These are phyloP conservation scores for Syzygium malaccense DNA, from an alignment of 441 rosid species.

Conservation along the genomic window DNA sequence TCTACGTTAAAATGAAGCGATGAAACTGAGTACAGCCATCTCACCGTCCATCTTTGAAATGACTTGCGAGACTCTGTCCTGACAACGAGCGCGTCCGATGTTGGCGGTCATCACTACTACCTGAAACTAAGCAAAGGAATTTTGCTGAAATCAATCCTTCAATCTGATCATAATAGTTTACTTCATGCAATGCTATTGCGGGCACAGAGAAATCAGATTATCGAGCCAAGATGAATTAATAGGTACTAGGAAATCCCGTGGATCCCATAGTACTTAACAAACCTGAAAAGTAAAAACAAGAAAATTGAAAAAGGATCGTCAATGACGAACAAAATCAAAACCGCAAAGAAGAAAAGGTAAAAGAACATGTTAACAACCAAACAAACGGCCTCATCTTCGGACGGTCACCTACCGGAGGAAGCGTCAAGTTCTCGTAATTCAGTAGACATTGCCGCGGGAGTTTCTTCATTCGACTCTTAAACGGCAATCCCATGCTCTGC, in stretches of 20 bases:
- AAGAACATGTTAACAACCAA: neutral
- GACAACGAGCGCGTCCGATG: conserved; percentile 45
- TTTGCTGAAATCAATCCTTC: neutral
- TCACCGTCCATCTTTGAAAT: conserved; percentile 47
- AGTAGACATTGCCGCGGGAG: conserved; percentile 28
- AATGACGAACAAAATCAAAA: neutral
- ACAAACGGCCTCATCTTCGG: neutral
- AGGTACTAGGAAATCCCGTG: too few species aligned
- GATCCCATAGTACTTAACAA: too few species aligned
- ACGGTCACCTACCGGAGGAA: conserved; percentile 33
- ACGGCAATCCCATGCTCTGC: neutral
- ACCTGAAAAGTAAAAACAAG: neutral
- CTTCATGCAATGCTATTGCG: too few species aligned
- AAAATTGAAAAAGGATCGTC: neutral
- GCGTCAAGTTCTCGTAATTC: conserved; percentile 38
- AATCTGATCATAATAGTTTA: neutral
- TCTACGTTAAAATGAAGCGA: neutral
- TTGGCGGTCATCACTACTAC: conserved; percentile 50
- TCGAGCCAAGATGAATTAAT: too few species aligned
- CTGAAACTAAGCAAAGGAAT: conserved; percentile 36
- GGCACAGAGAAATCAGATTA: too few species aligned
- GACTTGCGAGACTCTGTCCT: conserved; percentile 29
- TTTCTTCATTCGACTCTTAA: conserved; percentile 12
- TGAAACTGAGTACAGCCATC: neutral
- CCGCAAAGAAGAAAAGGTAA: neutral